phyloP scores from a whole-genome alignment of 345 rosid genomes.

The Kandelia obovata region DNA sequence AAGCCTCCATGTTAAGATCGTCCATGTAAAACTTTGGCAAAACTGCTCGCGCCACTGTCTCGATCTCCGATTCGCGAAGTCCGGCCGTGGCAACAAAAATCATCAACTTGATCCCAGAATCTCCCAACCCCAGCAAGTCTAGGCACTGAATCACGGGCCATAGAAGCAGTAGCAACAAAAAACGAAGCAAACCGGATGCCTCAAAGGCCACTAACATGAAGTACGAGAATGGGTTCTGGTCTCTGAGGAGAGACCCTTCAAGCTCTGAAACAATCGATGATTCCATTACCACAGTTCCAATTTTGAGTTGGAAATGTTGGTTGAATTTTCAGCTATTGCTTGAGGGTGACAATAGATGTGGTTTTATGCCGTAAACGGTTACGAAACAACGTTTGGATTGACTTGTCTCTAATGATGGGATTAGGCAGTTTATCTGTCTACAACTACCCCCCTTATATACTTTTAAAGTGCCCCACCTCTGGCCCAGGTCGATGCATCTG shows the following conservation, averaged over 20 bases:
- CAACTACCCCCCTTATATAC: slow-evolving; percentile 44
- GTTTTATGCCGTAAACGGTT: slow-evolving; percentile 18
- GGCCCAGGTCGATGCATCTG: slow-evolving; percentile 31
- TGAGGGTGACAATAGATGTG: neutral
- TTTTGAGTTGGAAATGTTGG: neutral
- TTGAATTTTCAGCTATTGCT: neutral
- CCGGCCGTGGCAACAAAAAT: slow-evolving; percentile 65
- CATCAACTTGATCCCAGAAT: slow-evolving; percentile 56
- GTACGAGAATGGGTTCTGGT: slow-evolving; percentile 61
- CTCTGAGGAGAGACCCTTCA: slow-evolving; percentile 69
- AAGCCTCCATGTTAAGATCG: slow-evolving; percentile 62
- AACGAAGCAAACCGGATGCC: slow-evolving; percentile 78
- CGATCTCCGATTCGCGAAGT: slow-evolving; percentile 53
- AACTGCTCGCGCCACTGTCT: slow-evolving; percentile 82
- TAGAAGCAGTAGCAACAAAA: slow-evolving; percentile 42
- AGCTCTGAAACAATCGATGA: slow-evolving; percentile 70
- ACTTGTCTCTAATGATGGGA: slow-evolving; percentile 32
- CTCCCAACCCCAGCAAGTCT: slow-evolving; percentile 39
- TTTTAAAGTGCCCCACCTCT: neutral
- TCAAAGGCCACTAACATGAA: slow-evolving; percentile 92
- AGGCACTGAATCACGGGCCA: slow-evolving; percentile 74
- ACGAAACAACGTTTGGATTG: slow-evolving; percentile 38
- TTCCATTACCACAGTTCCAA: slow-evolving; percentile 27
- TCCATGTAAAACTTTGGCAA: slow-evolving; percentile 83
- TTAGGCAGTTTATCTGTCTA: slow-evolving; percentile 60